A percentile compares a stretch with the other conserved stretches of the same genome.
phyloP scores from a whole-genome alignment of 2,329 filamentous ascomycete species.

The Lachnellula cervina region DNA sequence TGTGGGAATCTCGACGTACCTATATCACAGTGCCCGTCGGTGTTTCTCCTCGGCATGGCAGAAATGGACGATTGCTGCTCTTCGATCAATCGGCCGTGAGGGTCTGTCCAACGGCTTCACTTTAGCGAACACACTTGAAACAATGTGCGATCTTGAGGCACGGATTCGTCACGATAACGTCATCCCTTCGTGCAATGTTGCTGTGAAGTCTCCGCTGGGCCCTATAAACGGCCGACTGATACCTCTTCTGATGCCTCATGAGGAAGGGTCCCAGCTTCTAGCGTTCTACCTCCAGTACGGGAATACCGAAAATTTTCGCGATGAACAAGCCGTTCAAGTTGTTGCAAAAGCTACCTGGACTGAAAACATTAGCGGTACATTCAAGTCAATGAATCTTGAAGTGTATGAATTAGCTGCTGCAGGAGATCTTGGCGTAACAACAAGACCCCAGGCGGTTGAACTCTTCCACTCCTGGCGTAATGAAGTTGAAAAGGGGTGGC shows the following conservation, averaged over 20 bases:
- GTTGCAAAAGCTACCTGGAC: constrained; percentile 18
- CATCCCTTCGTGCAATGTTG: background rate
- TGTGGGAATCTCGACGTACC: constrained; percentile 15
- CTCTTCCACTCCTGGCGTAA: constrained; percentile 17
- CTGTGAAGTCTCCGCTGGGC: constrained; percentile 6
- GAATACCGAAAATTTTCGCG: background rate
- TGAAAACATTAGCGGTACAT: constrained; percentile 3
- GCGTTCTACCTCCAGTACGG: constrained; percentile 17
- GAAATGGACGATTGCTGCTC: constrained; percentile 12
- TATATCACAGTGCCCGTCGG: constrained; percentile 17
- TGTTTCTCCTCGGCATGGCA: constrained; percentile 20
- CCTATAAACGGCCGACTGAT: constrained; percentile 12
- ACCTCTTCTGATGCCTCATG: constrained; percentile 15
- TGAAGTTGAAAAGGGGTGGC: constrained; percentile 17
- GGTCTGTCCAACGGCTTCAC: constrained; percentile 15
- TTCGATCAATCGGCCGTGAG: constrained; percentile 15
- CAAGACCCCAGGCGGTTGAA: constrained; percentile 2
- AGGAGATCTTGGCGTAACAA: background rate
- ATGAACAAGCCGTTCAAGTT: constrained; percentile 12
- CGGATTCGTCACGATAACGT: background rate
- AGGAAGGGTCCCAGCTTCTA: constrained; percentile 4
- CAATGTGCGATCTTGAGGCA: constrained; percentile 14
- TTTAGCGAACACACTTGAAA: constrained; percentile 13
- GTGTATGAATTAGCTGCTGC: constrained; percentile 8
- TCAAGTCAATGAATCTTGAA: constrained; percentile 12